Evolutionary conservation across 495 filamentous ascomycete genomes (phyloP), one percentile per base, ranked within the genome.

Genomic region (Podospora australis): DNA sequence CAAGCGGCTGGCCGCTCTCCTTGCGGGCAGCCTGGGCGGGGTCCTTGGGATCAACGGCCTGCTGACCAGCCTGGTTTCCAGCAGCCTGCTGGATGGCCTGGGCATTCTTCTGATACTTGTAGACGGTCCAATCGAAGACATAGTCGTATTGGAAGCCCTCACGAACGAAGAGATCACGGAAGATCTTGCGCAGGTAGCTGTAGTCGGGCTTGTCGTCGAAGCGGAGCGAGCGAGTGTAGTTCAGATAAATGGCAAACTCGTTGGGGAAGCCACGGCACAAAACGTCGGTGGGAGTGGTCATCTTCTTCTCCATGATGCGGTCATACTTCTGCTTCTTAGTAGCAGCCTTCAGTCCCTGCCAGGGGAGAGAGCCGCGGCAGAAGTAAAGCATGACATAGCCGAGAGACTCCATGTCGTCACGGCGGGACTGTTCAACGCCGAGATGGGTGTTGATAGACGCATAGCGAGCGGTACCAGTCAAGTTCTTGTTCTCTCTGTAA

Each of bases 281-380:
- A 32, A 97, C 92, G 63, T 99, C 94, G 57, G 94, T 99, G 14
- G 94, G 92, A 5, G 94, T 99, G 8, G 92, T 99, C 94, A 99
- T 97, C 86, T 99, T 99, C 83, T 99, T 99, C 78, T 99, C 94
- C 94, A 97, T 99, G 72, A 99, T 99, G 44, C 94, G 84, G 71
- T 99, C 94, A 63, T 99, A 97, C 73, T 97, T 99, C 77, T 99
- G 92, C 84, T 99, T 97, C 82, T 99, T 97, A 45, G 94, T 99
- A 57, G 94, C 94, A 77, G 94, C 94, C 81, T 99, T 99, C 39
- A 99, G 78, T 30, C 94, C 94, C 74, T 99, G 94, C 94, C 94
- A 99, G 49, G 94, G 92, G 41, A 99, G 89, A 46, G 90, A 96
- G 39, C 92, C 92, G 65, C 94, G 94, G 79, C 94, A 97, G 77